Evolutionary conservation across 768 basidiomycete species (phyloP).

Genomic region (Amanita exitialis): DNA sequence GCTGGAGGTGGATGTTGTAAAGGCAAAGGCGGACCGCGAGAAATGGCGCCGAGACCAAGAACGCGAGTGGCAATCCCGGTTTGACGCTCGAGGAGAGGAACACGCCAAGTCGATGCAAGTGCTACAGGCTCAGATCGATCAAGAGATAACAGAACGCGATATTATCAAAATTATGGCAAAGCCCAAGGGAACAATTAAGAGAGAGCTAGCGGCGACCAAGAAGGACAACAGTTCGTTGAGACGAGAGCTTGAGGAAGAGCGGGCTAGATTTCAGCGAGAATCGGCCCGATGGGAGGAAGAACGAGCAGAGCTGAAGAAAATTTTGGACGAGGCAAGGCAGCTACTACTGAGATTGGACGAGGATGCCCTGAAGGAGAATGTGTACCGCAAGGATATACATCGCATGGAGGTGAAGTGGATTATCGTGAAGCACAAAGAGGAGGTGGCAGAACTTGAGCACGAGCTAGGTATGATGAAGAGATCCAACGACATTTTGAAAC

Average conservation of each 20-base stretch:
- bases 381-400: neutral
- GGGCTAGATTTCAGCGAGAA: neutral
- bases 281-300: neutral
- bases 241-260: neutral
- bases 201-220: neutral
- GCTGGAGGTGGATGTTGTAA: neutral
- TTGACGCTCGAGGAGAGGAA: neutral
- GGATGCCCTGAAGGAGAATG: neutral
- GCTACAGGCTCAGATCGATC: neutral
- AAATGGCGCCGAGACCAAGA: neutral
- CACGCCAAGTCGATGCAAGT: neutral
- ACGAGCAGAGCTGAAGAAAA: neutral
- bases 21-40: neutral
- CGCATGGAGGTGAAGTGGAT: neutral
- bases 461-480: too few relatives aligned
- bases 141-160: conserved; percentile 7
- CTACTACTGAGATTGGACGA: neutral
- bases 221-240: neutral
- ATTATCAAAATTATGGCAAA: conserved; percentile 21
- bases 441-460: too few relatives aligned
- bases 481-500: too few relatives aligned
- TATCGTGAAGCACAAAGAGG: too few relatives aligned
- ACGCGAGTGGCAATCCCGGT: neutral
- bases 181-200: conserved; percentile 18
- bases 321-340: neutral